These are phyloP conservation scores for Chalciporus sp. DNA, from an alignment of 1,284 basidiomycete species.

Conservation along the genomic window DNA sequence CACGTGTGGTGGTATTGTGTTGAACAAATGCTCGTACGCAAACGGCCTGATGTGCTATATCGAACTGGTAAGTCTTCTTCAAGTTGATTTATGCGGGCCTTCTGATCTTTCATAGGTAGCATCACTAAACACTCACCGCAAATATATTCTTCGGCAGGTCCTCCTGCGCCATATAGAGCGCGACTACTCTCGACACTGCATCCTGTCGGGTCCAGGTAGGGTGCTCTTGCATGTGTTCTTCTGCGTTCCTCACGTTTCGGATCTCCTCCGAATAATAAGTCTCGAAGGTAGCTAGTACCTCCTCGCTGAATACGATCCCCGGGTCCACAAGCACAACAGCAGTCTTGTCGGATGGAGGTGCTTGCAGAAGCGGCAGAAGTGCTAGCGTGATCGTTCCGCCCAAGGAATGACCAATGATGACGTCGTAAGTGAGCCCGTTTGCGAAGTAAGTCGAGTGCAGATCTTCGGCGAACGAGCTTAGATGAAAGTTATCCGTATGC, in stretches of 20 bases:
- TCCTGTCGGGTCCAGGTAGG: constrained; percentile 24
- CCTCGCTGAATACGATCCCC: constrained; percentile 6
- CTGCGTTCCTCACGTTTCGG: constrained; percentile 8
- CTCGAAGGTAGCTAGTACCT: constrained; percentile 1
- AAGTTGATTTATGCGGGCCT: background rate
- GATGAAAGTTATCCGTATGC: constrained; percentile 11
- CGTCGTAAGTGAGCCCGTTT: constrained; percentile 16
- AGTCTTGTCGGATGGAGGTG: constrained; percentile 3
- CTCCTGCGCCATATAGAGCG: constrained; percentile 11
- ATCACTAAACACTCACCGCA: constrained; percentile 7
- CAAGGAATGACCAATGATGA: constrained; percentile 28
- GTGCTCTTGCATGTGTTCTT: constrained; percentile 3
- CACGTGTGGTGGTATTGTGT: constrained; percentile 14
- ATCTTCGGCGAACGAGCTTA: constrained; percentile 17
- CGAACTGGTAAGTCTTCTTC: background rate
- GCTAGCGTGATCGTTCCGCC: constrained; percentile 15
- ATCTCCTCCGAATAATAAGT: background rate
- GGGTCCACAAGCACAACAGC: constrained; percentile 23
- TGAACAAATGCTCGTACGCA: constrained; percentile 10
- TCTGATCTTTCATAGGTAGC: too few species aligned
- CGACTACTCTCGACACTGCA: constrained; percentile 9
- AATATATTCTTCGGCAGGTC: constrained; percentile 12
- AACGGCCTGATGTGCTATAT: constrained; percentile 20
- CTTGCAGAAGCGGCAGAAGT: constrained; percentile 17
- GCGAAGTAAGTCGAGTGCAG: constrained; percentile 19